phyloP scores from a whole-genome alignment of 306 rosid species.

The Datisca glomerata region DNA sequence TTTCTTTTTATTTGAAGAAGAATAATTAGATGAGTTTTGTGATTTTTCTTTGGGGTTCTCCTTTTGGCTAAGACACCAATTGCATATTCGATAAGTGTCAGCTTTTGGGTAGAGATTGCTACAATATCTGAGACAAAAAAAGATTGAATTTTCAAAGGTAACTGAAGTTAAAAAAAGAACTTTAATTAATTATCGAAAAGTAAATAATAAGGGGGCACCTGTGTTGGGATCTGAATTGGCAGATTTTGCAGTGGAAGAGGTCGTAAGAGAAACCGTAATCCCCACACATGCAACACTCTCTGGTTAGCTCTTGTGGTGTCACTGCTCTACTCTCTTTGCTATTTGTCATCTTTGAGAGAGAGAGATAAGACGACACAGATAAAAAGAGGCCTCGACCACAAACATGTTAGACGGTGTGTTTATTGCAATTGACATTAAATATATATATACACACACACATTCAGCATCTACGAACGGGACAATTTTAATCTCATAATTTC shows the following conservation, averaged over 20 bases:
- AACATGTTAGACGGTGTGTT: no score
- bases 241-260: constrained; percentile 70
- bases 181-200: not conserved
- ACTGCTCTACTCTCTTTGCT: no score
- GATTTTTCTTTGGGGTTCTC: constrained; percentile 48
- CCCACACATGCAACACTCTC: constrained; percentile 99
- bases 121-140: constrained; percentile 44
- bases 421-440: no score
- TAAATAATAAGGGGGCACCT: no score
- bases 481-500: no score
- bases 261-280: constrained; percentile 80
- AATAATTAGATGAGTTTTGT: constrained; percentile 61
- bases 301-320: no score
- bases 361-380: no score
- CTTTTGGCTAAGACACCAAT: constrained; percentile 72
- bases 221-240: constrained; percentile 98
- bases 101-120: constrained; percentile 70
- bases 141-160: not conserved
- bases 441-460: no score
- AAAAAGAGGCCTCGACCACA: no score
- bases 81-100: constrained; percentile 47
- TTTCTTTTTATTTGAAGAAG: constrained; percentile 38
- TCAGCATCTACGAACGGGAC: no score
- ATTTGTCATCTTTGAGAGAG: no score
- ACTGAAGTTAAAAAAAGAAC: not conserved